These are phyloP conservation scores for Magnolia officinalis DNA, from an alignment of 164 flowering plant genomes.

Conservation along the genomic window DNA sequence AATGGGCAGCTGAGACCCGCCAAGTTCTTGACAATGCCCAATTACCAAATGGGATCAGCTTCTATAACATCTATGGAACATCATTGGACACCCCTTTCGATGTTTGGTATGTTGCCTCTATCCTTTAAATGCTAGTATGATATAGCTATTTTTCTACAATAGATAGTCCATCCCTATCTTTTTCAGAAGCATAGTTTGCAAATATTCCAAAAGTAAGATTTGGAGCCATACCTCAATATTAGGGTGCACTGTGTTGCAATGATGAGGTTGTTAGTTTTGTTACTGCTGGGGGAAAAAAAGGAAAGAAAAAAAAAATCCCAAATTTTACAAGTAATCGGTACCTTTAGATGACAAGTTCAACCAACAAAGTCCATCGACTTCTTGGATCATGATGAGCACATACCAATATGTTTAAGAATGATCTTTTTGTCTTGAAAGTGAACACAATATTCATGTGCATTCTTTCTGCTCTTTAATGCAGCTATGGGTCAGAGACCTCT, in stretches of 20 bases:
- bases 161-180: too few relatives aligned
- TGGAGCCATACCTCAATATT: too few relatives aligned
- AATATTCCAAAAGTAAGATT: too few relatives aligned
- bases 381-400: background rate
- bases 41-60: constrained; percentile 62
- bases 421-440: background rate
- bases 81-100: constrained; percentile 80
- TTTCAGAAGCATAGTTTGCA: too few relatives aligned
- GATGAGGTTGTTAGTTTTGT: too few relatives aligned
- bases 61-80: constrained; percentile 82
- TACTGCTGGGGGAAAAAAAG: background rate
- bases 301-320: background rate
- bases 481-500: constrained; percentile 70
- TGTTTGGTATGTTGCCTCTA: constrained; percentile 58
- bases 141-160: too few relatives aligned
- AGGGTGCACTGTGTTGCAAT: too few relatives aligned
- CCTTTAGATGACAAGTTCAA: background rate
- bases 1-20: constrained; percentile 82
- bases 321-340: background rate
- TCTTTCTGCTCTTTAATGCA: constrained; percentile 29
- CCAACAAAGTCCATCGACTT: too few relatives aligned
- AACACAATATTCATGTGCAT: background rate
- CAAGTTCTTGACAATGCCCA: constrained; percentile 49
- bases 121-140: background rate
- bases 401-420: background rate